Conservation (phyloP, 129 eudicot species). For the Flaveria robusta region DNA sequence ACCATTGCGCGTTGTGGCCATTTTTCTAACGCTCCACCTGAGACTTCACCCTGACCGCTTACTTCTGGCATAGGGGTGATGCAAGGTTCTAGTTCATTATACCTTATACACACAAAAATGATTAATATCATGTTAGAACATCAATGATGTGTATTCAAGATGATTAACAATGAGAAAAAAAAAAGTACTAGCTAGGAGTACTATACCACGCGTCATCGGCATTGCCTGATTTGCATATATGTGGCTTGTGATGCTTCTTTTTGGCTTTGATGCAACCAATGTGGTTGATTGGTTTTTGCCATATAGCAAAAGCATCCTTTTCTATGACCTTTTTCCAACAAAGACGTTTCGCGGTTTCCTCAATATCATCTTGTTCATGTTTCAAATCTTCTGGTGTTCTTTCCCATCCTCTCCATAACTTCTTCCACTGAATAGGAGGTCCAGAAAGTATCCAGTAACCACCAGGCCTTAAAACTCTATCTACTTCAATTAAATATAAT, state of each 20-base stretch:
- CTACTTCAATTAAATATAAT: conserved; percentile 81
- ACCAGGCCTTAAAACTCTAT: conserved; percentile 88
- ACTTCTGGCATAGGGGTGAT: conserved; percentile 86
- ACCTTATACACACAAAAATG: conserved; percentile 47
- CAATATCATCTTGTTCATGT: conserved; percentile 78
- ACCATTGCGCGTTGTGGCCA: conserved; percentile 87
- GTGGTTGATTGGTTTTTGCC: conserved; percentile 95
- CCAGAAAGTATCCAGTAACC: conserved; percentile 98
- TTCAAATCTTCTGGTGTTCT: conserved; percentile 79
- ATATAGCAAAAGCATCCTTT: conserved; percentile 68
- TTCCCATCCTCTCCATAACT: conserved; percentile 91
- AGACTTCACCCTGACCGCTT: conserved; percentile 54
- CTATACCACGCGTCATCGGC: conserved; percentile 79
- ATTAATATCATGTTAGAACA: background rate
- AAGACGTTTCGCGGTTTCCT: conserved; percentile 59
- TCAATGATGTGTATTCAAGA: background rate
- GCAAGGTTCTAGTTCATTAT: conserved; percentile 71
- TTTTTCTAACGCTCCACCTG: conserved; percentile 73
- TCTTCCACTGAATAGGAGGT: conserved; percentile 82
- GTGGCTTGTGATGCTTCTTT: conserved; percentile 50
- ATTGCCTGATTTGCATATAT: conserved; percentile 76
- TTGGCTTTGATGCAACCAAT: conserved; percentile 57
- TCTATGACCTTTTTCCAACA: conserved; percentile 91
- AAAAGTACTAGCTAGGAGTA: background rate
- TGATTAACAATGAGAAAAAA: background rate